Evolutionary conservation across 768 basidiomycete genomes (phyloP), one percentile per base, ranked within the genome.

Genomic region (Chalciporus sphaerocephalus): DNA sequence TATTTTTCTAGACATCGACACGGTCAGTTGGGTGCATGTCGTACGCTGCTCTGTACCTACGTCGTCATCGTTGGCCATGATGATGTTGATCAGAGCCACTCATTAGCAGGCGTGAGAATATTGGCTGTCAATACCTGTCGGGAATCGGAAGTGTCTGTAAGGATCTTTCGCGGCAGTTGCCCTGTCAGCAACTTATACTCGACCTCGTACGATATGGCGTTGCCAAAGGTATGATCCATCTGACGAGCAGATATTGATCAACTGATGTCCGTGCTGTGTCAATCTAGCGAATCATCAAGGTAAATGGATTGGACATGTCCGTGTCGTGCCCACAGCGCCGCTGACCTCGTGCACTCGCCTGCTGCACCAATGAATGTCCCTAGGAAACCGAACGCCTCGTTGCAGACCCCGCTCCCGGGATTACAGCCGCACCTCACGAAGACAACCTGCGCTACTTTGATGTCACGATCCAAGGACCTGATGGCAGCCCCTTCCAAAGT

Each of bases 401-500:
- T 36, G 85, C 91, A 34, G 96, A 99, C 71, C 93, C 95, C 16
- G 94, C 94, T 2, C 96, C 96, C 17, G 96, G 96, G 41, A 98
- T 99, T 47, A 81, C 90, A n/a, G 96, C 96, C 16, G 68, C 74
- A 5, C 94, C 96, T 2, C 96, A 98, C 56, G 93, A 98, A 2
- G 96, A 99, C 62, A 99, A 99, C 69, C 73, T 99, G 46, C 79
- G 96, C 42, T 97, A 99, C 74, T 99, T 99, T 70, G 93, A 99
- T 73, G 96, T 99, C 40, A 87, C 91, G 35, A 95, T 99, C 55
- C 78, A 91, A 59, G 96, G 96, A 20, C 96, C 96, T 2, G 88
- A 83, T 50, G 92, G 90, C 21, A 94, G 92, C 60, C 94, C 96
- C 1, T 99, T 97, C 64, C 78, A 79, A 66, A 79, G 91, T 91